Evolutionary conservation across 257 asterid genomes (phyloP).

Genomic region (Leonotis leonurus): DNA sequence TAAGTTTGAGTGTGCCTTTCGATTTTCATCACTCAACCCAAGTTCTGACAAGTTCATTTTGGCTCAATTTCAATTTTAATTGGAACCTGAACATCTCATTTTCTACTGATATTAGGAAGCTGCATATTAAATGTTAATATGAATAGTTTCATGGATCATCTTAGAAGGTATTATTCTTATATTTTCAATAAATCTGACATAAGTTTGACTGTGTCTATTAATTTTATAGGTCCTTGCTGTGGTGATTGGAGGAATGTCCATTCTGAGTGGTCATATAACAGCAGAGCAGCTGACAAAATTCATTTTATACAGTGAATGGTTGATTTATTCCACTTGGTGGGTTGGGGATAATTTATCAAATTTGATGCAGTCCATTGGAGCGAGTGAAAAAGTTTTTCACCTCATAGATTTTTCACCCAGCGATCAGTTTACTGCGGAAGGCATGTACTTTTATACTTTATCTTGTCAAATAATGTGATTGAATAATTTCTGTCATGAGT

Average conservation of each 20-base stretch:
- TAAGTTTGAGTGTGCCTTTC: no score
- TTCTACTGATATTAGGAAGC: background rate
- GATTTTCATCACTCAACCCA: no score
- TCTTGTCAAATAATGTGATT: slow-evolving; percentile 2
- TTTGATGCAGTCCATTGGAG: slow-evolving; percentile 93
- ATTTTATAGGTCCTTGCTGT: slow-evolving; percentile 81
- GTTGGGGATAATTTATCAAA: slow-evolving; percentile 87
- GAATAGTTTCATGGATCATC: slow-evolving; percentile 1
- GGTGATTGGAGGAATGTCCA: slow-evolving; percentile 89
- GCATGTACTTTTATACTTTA: slow-evolving; percentile 30
- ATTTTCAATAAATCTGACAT: background rate
- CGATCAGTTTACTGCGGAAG: slow-evolving; percentile 64
- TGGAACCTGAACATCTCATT: background rate
- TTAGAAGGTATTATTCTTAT: background rate
- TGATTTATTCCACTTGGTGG: slow-evolving; percentile 97
- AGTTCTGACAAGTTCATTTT: no score
- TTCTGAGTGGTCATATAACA: slow-evolving; percentile 80
- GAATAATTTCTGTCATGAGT: background rate
- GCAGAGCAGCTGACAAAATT: slow-evolving; percentile 97
- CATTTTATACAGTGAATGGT: slow-evolving; percentile 96
- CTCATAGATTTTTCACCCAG: slow-evolving; percentile 70
- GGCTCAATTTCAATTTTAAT: background rate
- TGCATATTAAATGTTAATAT: background rate
- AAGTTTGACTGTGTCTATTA: slow-evolving; percentile 2
- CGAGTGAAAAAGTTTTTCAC: slow-evolving; percentile 93